phyloP scores from a whole-genome alignment of 176 grass and related monocot genomes.

The Lolium perenne region DNA sequence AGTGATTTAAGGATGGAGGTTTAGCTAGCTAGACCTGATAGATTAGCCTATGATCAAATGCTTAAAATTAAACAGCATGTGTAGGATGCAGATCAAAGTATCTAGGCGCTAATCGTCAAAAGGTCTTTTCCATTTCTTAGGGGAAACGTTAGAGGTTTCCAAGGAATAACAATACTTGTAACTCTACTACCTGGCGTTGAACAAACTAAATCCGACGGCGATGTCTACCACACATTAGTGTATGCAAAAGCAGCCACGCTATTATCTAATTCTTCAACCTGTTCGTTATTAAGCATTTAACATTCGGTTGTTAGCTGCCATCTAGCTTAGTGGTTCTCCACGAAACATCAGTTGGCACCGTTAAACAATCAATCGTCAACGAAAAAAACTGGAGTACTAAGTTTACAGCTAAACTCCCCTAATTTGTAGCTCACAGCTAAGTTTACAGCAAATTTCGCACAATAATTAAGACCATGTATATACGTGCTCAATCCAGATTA shows the following conservation, averaged over 20 bases:
- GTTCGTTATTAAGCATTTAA: neutral
- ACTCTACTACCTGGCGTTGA: neutral
- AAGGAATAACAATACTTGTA: neutral
- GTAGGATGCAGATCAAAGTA: neutral
- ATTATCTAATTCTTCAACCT: conserved; percentile 11
- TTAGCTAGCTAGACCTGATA: conserved; percentile 36
- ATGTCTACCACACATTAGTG: neutral
- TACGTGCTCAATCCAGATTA: neutral
- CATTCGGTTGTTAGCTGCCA: conserved; percentile 11
- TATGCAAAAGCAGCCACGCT: conserved; percentile 27
- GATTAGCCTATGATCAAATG: conserved; percentile 1
- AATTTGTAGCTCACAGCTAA: no score
- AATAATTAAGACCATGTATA: neutral
- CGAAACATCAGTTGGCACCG: conserved; percentile 16
- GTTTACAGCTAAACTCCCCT: no score
- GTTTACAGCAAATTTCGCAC: neutral
- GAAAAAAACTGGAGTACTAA: neutral
- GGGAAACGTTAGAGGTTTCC: conserved; percentile 18
- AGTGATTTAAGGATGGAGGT: conserved; percentile 29
- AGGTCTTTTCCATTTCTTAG: conserved; percentile 7
- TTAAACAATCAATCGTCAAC: conserved; percentile 21
- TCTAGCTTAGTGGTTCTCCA: neutral
- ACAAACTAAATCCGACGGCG: neutral
- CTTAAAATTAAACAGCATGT: neutral
- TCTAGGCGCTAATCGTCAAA: conserved; percentile 7